Evolutionary conservation across 345 rosid species (phyloP).

Genomic region (Eucalyptus curtisii): DNA sequence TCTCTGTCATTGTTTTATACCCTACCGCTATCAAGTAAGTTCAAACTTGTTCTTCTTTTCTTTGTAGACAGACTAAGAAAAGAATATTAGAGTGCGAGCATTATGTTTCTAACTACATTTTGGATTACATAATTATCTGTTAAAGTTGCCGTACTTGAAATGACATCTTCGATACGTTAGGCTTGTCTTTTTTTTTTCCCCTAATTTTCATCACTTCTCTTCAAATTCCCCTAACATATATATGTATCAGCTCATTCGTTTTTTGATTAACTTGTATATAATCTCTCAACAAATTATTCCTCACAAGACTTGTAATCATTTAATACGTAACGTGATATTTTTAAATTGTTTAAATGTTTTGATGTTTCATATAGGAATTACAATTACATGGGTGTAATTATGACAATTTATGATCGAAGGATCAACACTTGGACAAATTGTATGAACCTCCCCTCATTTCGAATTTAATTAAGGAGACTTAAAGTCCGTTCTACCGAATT

Average conservation of each 20-base stretch:
- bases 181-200: fast-evolving
- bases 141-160: not conserved
- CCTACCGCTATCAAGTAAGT: not conserved
- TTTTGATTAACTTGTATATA: not conserved
- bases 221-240: not conserved
- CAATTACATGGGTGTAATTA: not conserved
- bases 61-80: not conserved
- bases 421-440: not conserved
- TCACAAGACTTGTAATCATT: not conserved
- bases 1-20: not conserved
- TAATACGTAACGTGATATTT: not conserved
- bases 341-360: not conserved
- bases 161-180: not conserved
- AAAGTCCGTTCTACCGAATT: not conserved
- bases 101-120: not conserved
- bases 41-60: not conserved
- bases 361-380: not conserved
- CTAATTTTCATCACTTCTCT: not conserved
- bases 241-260: fast-evolving
- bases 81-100: not conserved
- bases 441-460: not conserved
- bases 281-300: not conserved
- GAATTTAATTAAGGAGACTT: not conserved
- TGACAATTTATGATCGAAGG: not conserved
- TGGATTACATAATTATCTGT: not conserved